Evolutionary conservation across 345 rosid species (phyloP), one percentile per base, ranked within the genome.

Genomic region (Citropsis articulata): DNA sequence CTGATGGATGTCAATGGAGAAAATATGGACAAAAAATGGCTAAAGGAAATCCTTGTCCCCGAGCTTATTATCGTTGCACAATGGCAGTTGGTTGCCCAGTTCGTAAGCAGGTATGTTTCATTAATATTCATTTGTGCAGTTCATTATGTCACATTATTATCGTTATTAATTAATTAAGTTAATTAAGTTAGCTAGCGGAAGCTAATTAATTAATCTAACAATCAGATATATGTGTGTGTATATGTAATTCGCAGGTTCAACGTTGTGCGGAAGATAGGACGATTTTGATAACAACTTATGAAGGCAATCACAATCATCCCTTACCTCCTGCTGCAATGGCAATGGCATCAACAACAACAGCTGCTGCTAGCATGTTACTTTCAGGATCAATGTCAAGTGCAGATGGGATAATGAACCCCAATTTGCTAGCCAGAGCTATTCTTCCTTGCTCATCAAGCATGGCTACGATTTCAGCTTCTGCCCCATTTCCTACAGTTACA

Each of bases 11-110:
- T 61, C 99, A 92, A 81, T 96, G 99, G 99, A 78, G 99, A 69
- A 96, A 96, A 77, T 96, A 96, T n/a, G 99, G 99, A 24, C 99
- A 96, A 62, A 96, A 96, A 80, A 96, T 94, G 97, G 98, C 99
- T 0, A 96, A 96, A 84, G 99, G 99, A 76, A 96, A 96, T 77
- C 99, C 99, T 0, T 92, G 98, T 35, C 99, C 99, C 22, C 84
- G 99, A 69, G 98, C 99, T 80, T 96, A 96, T 71, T 96, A 96
- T 62, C 91, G 99, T 2, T 96, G 99, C 91, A 96, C 99, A 31
- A 94, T 96, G 99, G 97, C 97, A 6, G 84, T 86, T 21, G 95
- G 92, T 16, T 96, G 99, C 27, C 98, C 98, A 2, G 99, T 96
- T 75, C 98, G 99, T 69, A 96, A 96, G 74, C 98, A 95, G 83